Conservation (phyloP, 306 rosid species). For the Trifolium repens region DNA sequence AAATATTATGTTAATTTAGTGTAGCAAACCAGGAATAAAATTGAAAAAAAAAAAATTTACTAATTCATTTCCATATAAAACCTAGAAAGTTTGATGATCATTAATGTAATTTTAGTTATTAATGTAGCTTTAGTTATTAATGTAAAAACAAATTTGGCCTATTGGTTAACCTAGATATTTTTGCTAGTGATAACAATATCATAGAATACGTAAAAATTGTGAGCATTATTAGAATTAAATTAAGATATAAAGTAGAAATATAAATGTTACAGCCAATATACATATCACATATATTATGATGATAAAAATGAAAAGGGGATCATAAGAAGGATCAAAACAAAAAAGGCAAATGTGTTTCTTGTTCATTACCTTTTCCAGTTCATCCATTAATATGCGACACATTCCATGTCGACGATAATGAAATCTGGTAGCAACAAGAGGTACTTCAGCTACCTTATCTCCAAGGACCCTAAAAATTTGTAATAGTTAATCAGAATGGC, state of each 20-base stretch:
- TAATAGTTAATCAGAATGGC: conserved; percentile 25
- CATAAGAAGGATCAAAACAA: background rate
- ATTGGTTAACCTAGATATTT: background rate
- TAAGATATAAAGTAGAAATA: background rate
- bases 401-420: conserved; percentile 84
- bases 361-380: conserved; percentile 76
- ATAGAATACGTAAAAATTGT: background rate
- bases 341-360: background rate
- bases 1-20: background rate
- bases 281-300: background rate
- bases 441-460: conserved; percentile 82
- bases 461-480: conserved; percentile 68
- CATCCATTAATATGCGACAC: conserved; percentile 81
- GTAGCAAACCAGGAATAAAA: background rate
- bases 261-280: background rate
- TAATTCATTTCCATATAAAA: too few relatives aligned
- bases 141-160: background rate
- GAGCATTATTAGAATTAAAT: background rate
- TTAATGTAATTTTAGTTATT: too few relatives aligned
- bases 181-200: background rate
- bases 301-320: background rate
- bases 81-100: background rate
- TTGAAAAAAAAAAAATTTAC: background rate
- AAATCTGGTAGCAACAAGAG: conserved; percentile 79
- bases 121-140: background rate